phyloP scores from a whole-genome alignment of 2,329 filamentous ascomycete genomes.

The Hypoxylon sp. region DNA sequence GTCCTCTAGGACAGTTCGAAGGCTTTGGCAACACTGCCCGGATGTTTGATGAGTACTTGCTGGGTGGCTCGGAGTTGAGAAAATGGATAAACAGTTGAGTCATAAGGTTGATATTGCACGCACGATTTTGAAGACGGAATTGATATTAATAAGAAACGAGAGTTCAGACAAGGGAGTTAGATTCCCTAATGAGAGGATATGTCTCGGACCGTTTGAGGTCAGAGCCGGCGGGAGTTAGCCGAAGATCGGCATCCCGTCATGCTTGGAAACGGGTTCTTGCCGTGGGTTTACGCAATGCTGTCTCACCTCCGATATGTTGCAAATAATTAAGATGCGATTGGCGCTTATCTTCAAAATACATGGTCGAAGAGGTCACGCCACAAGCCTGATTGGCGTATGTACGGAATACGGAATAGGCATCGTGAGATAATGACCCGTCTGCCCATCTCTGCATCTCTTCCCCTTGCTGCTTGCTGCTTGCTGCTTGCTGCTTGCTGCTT shows the following conservation, averaged over 20 bases:
- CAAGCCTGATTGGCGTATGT: not conserved
- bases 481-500: too few species aligned
- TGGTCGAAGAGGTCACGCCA: not conserved
- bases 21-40: not conserved
- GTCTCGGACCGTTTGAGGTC: not conserved
- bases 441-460: conserved; percentile 13
- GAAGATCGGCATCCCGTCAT: not conserved
- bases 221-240: not conserved
- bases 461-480: too few species aligned
- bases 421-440: not conserved
- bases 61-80: not conserved
- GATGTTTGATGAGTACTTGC: not conserved
- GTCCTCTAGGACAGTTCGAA: not conserved
- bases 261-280: not conserved
- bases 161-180: not conserved
- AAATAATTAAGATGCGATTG: conserved; percentile 29
- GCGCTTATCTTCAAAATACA: not conserved
- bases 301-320: conserved; percentile 14
- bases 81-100: not conserved
- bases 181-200: too few species aligned
- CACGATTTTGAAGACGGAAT: not conserved
- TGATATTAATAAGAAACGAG: not conserved
- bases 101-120: not conserved
- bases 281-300: not conserved
- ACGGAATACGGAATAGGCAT: not conserved